Evolutionary conservation across 2,329 filamentous ascomycete genomes (phyloP).

Genomic region (Epichloe brachyelytri): DNA sequence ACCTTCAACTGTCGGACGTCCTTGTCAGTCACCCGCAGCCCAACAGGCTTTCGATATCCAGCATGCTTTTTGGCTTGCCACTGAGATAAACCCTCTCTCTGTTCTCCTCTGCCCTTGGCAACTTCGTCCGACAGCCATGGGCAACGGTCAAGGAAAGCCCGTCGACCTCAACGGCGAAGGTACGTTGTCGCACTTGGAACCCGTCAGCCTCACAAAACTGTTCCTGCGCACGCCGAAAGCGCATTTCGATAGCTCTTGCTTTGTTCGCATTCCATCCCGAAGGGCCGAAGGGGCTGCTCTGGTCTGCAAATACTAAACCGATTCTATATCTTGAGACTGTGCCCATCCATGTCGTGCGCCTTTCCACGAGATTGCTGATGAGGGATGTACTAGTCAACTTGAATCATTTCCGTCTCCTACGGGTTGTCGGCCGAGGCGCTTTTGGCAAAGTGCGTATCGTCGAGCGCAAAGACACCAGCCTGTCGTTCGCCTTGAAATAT

Average conservation of each 20-base stretch:
- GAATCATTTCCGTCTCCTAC: constrained; percentile 89
- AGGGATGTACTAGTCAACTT: constrained; percentile 58
- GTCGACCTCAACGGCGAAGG: constrained; percentile 88
- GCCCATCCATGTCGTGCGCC: neutral
- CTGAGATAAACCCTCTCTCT: constrained; percentile 12
- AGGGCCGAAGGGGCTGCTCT: too few relatives aligned
- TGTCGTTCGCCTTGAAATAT: constrained; percentile 95
- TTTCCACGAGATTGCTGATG: neutral
- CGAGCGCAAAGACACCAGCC: constrained; percentile 85
- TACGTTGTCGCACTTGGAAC: constrained; percentile 25
- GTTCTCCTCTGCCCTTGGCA: constrained; percentile 13
- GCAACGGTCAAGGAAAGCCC: constrained; percentile 89
- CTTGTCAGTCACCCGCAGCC: neutral
- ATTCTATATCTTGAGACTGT: neutral
- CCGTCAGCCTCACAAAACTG: constrained; percentile 4
- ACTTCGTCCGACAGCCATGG: constrained; percentile 54
- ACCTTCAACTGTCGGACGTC: neutral
- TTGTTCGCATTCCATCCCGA: too few relatives aligned
- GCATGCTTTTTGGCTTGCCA: constrained; percentile 13
- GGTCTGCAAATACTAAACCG: too few relatives aligned
- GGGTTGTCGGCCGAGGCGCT: constrained; percentile 92
- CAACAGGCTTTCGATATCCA: constrained; percentile 8
- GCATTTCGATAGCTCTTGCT: neutral
- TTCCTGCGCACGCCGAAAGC: neutral
- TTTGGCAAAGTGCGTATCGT: constrained; percentile 99